Evolutionary conservation across 2,329 filamentous ascomycete species (phyloP).

Genomic region (Epichloe festucae): DNA sequence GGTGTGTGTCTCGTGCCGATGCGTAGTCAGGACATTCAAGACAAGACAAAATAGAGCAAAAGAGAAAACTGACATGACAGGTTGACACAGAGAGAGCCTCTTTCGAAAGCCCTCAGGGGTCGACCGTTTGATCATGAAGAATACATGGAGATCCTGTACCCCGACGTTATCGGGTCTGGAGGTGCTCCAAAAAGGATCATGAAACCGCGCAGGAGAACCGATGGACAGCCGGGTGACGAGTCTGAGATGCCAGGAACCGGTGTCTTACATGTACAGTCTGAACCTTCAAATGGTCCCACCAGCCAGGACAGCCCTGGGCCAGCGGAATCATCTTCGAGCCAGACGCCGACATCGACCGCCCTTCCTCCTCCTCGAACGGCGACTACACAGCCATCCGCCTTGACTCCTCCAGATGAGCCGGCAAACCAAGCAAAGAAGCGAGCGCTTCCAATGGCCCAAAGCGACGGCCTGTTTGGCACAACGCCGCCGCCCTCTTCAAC

Average conservation of each 20-base stretch:
- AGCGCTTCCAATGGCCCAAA: conserved; percentile 14
- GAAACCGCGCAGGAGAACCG: conserved; percentile 37
- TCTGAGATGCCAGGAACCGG: conserved; percentile 34
- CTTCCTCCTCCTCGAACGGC: conserved; percentile 28
- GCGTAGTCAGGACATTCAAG: not conserved
- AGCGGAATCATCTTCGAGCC: conserved; percentile 15
- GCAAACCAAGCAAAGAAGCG: conserved; percentile 31
- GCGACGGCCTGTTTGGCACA: conserved; percentile 10
- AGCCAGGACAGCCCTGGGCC: conserved; percentile 15
- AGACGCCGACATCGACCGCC: conserved; percentile 19
- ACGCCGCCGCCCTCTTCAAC: conserved; percentile 10
- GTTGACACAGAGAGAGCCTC: conserved; percentile 37
- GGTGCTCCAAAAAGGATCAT: conserved; percentile 45
- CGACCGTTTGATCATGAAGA: conserved; percentile 48
- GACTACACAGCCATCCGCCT: conserved; percentile 28
- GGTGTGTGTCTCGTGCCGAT: conserved; percentile 10
- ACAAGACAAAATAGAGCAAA: conserved; percentile 1
- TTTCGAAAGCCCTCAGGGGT: conserved; percentile 42
- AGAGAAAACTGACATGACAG: not conserved
- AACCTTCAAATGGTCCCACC: conserved; percentile 15
- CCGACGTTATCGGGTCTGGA: conserved; percentile 46
- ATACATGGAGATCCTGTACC: conserved; percentile 47
- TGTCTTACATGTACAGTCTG: conserved; percentile 31
- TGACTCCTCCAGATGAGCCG: conserved; percentile 44
- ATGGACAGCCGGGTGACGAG: conserved; percentile 32